These are phyloP conservation scores for Corynespora cassiicola DNA, from an alignment of 2,329 filamentous ascomycete species.

Conservation along the genomic window DNA sequence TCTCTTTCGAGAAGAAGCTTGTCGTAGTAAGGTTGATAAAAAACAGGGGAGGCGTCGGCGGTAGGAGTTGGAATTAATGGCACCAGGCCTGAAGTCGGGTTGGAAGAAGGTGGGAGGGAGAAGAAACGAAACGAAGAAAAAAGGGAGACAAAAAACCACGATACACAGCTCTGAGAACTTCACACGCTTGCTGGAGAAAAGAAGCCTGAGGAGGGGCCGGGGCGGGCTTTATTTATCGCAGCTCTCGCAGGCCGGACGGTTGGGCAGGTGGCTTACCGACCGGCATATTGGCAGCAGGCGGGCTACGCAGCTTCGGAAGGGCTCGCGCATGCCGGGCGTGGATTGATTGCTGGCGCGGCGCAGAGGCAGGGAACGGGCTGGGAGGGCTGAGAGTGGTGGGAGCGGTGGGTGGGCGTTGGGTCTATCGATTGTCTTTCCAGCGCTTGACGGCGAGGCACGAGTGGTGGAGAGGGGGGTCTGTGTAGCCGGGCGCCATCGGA, in stretches of 20 bases:
- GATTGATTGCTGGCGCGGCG: conserved; percentile 43
- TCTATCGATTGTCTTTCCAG: conserved; percentile 44
- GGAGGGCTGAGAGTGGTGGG: conserved; percentile 32
- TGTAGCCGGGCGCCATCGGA: conserved; percentile 26
- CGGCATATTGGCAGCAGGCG: conserved; percentile 27
- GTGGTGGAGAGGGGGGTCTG: conserved; percentile 38
- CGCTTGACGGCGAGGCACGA: conserved; percentile 40
- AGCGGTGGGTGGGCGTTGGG: no score
- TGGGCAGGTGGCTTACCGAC: conserved; percentile 27
- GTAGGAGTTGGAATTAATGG: conserved; percentile 41
- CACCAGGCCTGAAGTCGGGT: conserved; percentile 52
- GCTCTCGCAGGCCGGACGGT: conserved; percentile 25
- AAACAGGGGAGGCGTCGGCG: conserved; percentile 18
- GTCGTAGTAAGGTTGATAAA: conserved; percentile 26
- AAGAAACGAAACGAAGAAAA: conserved; percentile 50
- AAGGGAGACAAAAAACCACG: conserved; percentile 52
- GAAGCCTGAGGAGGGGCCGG: conserved; percentile 38
- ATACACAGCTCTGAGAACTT: conserved; percentile 57
- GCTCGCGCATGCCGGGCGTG: conserved; percentile 31
- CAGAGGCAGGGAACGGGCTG: conserved; percentile 35
- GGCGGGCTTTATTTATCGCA: conserved; percentile 42
- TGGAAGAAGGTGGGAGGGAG: conserved; percentile 25
- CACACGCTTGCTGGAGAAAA: conserved; percentile 59
- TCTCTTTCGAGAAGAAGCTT: conserved; percentile 23
- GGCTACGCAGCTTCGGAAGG: conserved; percentile 29